Conservation (phyloP, 768 basidiomycete species). For the Suillus subaureus region DNA sequence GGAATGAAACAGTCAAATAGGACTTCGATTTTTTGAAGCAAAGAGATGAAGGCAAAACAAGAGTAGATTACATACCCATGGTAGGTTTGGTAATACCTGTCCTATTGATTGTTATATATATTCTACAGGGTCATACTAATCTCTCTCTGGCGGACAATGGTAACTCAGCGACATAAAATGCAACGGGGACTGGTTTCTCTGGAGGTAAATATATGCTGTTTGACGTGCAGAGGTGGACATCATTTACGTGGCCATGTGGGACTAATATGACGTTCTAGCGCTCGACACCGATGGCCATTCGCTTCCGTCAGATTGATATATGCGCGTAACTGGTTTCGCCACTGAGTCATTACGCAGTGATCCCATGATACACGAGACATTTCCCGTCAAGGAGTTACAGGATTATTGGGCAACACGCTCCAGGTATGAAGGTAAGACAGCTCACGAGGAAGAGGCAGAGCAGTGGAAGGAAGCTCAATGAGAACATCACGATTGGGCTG, state of each 20-base stretch:
- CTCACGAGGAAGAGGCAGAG: constrained; percentile 23
- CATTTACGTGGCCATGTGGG: constrained; percentile 88
- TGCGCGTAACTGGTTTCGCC: constrained; percentile 76
- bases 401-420: constrained; percentile 75
- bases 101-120: constrained; percentile 10
- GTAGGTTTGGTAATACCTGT: constrained; percentile 44
- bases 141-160: constrained; percentile 67
- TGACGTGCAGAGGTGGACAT: constrained; percentile 59
- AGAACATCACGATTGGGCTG: constrained; percentile 49
- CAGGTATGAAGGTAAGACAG: constrained; percentile 43
- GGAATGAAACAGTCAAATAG: constrained; percentile 60
- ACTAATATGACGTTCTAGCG: constrained; percentile 83
- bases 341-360: constrained; percentile 68
- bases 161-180: constrained; percentile 70
- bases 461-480: constrained; percentile 27
- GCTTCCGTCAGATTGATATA: constrained; percentile 89
- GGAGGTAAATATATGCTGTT: constrained; percentile 76
- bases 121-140: constrained; percentile 59
- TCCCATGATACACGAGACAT: constrained; percentile 60
- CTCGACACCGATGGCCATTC: constrained; percentile 78
- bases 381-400: constrained; percentile 70
- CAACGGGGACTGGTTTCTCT: constrained; percentile 75
- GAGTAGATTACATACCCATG: constrained; percentile 83
- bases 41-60: constrained; percentile 47
- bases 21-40: constrained; percentile 63